Percentiles rank a stretch among this genome's conserved stretches.
These are phyloP conservation scores for Aspergillus candidus DNA, from an alignment of 2,329 filamentous ascomycete species.

Conservation along the genomic window DNA sequence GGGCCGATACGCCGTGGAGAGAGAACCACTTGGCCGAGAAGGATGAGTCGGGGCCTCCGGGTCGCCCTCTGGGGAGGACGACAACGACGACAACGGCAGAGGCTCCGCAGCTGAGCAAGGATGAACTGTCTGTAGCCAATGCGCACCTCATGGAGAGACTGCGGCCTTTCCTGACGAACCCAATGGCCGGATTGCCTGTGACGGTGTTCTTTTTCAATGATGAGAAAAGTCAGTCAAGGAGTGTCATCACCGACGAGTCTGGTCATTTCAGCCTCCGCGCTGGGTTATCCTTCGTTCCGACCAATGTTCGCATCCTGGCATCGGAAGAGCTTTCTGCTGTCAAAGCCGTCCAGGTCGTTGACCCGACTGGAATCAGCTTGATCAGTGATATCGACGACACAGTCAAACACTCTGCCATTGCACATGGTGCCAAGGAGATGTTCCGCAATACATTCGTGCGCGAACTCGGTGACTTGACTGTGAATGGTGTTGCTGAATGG, in stretches of 20 bases:
- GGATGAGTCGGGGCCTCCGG: slow-evolving; percentile 18
- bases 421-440: slow-evolving; percentile 80
- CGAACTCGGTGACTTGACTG: slow-evolving; percentile 70
- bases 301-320: slow-evolving; percentile 78
- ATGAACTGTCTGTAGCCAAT: slow-evolving; percentile 74
- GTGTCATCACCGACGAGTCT: slow-evolving; percentile 76
- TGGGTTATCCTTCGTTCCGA: slow-evolving; percentile 82
- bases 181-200: slow-evolving; percentile 68
- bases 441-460: slow-evolving; percentile 94
- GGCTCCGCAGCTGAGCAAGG: slow-evolving; percentile 53
- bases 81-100: slow-evolving; percentile 44
- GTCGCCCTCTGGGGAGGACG: slow-evolving; percentile 33
- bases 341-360: slow-evolving; percentile 69
- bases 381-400: slow-evolving; percentile 99
- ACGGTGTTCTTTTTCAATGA: slow-evolving; percentile 96
- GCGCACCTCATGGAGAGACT: slow-evolving; percentile 80
- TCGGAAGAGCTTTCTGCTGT: slow-evolving; percentile 78
- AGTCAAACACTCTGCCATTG: slow-evolving; percentile 90
- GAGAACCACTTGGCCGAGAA: slow-evolving; percentile 53
- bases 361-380: slow-evolving; percentile 74
- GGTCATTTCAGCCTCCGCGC: slow-evolving; percentile 82
- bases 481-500: slow-evolving; percentile 87
- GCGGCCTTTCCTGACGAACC: slow-evolving; percentile 82
- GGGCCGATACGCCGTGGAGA: slow-evolving; percentile 63
- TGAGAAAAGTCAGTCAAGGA: slow-evolving; percentile 71